phyloP scores from a whole-genome alignment of 106 monocot genomes.

The Platanthera zijinensis region DNA sequence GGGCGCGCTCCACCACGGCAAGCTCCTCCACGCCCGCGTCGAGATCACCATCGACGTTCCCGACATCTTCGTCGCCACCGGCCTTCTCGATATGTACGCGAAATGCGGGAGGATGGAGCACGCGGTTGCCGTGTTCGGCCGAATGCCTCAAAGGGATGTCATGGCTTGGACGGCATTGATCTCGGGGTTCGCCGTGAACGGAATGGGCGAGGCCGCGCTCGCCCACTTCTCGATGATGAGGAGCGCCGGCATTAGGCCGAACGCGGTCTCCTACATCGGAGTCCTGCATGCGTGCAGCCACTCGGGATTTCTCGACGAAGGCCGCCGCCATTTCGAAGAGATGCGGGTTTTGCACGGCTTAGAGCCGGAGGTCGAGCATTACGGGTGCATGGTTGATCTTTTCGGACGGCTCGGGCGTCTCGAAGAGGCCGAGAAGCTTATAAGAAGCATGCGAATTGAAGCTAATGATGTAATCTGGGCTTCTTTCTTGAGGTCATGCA shows the following conservation, averaged over 20 bases:
- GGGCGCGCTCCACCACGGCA: constrained; percentile 46
- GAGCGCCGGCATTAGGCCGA: constrained; percentile 43
- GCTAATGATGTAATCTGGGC: constrained; percentile 69
- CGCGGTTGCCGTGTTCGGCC: constrained; percentile 37
- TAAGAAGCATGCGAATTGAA: constrained; percentile 52
- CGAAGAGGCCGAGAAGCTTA: constrained; percentile 56
- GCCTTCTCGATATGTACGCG: constrained; percentile 78
- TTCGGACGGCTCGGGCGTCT: constrained; percentile 44
- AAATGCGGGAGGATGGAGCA: constrained; percentile 71
- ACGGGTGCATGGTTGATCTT: constrained; percentile 81
- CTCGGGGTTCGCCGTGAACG: constrained; percentile 62
- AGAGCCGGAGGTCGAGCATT: constrained; percentile 81
- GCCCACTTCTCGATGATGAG: constrained; percentile 51
- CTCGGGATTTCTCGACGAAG: constrained; percentile 50
- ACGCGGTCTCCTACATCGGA: constrained; percentile 46
- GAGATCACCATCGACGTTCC: constrained; percentile 17
- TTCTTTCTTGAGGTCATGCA: constrained; percentile 61
- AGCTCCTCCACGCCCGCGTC: constrained; percentile 45
- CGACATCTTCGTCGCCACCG: constrained; percentile 54
- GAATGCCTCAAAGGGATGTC: constrained; percentile 43
- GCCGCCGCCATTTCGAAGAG: constrained; percentile 39
- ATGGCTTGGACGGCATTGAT: constrained; percentile 53
- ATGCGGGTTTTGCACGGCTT: constrained; percentile 38
- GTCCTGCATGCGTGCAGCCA: constrained; percentile 84
- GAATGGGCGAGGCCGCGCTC: constrained; percentile 46